A percentile compares a stretch with the other conserved stretches of the same genome.
These are phyloP conservation scores for Mycena indigotica DNA, from an alignment of 768 basidiomycete genomes.

Conservation along the genomic window DNA sequence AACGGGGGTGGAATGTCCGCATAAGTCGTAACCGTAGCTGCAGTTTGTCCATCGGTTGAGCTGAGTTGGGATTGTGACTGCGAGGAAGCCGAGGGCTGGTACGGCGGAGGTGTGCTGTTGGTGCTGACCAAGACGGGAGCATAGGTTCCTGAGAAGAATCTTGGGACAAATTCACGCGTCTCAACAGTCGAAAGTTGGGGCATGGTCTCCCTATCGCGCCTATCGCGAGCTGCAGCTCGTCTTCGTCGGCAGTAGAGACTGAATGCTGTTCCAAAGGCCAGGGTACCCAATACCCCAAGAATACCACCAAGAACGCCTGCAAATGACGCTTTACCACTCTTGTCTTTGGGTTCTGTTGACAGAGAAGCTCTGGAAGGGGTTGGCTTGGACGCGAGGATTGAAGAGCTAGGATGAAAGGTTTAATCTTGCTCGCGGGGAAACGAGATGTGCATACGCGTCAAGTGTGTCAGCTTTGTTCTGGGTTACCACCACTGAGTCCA, in stretches of 20 bases:
- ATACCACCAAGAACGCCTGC: constrained; percentile 55
- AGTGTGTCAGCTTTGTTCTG: not conserved
- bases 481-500: constrained; percentile 52
- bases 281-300: constrained; percentile 50
- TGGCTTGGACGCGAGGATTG: too few relatives aligned
- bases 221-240: constrained; percentile 43
- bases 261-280: constrained; percentile 50
- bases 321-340: constrained; percentile 42
- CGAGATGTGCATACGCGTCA: not conserved
- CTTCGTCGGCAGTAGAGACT: constrained; percentile 53
- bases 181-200: constrained; percentile 41
- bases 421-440: too few relatives aligned
- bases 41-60: not conserved
- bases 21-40: not conserved
- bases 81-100: constrained; percentile 31
- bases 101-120: constrained; percentile 38
- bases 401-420: too few relatives aligned
- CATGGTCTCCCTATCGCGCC: constrained; percentile 29
- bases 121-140: constrained; percentile 30
- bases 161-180: constrained; percentile 53
- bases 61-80: constrained; percentile 19
- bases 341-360: not conserved
- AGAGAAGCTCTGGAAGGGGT: too few relatives aligned
- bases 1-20: constrained; percentile 5
- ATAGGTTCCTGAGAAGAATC: constrained; percentile 57